Evolutionary conservation across 1,284 basidiomycete species (phyloP).

Genomic region (Heterobasidion irregulare): DNA sequence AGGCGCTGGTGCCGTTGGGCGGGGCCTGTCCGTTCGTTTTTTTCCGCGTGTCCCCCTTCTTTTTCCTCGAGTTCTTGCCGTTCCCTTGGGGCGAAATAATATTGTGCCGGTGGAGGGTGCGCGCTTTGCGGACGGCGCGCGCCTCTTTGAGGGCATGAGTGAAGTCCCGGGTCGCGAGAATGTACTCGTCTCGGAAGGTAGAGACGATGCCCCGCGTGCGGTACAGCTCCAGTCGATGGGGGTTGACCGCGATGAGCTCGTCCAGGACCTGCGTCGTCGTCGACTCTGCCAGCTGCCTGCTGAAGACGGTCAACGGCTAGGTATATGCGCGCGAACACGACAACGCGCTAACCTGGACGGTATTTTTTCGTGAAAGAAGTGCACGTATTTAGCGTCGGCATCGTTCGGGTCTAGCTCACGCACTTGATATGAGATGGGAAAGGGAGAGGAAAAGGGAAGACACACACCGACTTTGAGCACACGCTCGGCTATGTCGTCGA

Average conservation of each 20-base stretch:
- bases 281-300: slow-evolving; percentile 73
- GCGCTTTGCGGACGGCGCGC: slow-evolving; percentile 55
- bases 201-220: slow-evolving; percentile 79
- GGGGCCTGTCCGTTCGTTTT: slow-evolving; percentile 58
- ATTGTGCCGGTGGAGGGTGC: slow-evolving; percentile 39
- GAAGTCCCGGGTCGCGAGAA: slow-evolving; percentile 65
- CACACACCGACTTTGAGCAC: slow-evolving; percentile 66
- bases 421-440: not conserved
- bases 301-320: slow-evolving; percentile 3
- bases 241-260: slow-evolving; percentile 60
- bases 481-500: slow-evolving; percentile 77
- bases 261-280: slow-evolving; percentile 68
- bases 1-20: slow-evolving; percentile 47
- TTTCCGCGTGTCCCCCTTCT: slow-evolving; percentile 34
- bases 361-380: slow-evolving; percentile 87
- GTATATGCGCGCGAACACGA: slow-evolving; percentile 8
- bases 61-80: slow-evolving; percentile 38
- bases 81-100: slow-evolving; percentile 23
- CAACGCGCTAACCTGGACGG: slow-evolving; percentile 59
- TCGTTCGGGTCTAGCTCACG: slow-evolving; percentile 55
- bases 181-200: slow-evolving; percentile 76
- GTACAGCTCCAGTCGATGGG: slow-evolving; percentile 71
- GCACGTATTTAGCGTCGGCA: slow-evolving; percentile 73
- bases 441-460: not conserved
- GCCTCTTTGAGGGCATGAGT: slow-evolving; percentile 71